phyloP scores from a whole-genome alignment of 2,329 filamentous ascomycete species.

The Torrubiella hemipterigena region DNA sequence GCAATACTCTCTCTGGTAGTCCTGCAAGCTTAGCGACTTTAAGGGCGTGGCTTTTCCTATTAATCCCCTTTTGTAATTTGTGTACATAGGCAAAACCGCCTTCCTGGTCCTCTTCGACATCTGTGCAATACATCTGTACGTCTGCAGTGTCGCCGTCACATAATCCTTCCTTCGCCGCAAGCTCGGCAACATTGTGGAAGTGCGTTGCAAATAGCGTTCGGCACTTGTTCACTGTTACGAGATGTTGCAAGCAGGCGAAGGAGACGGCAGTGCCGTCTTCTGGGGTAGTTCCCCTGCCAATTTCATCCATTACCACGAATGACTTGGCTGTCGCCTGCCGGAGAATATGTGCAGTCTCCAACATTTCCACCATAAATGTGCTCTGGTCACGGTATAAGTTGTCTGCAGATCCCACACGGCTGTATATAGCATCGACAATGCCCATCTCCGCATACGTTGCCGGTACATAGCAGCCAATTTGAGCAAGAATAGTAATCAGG shows the following conservation, averaged over 20 bases:
- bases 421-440: slow-evolving; percentile 92
- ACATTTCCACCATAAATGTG: slow-evolving; percentile 99
- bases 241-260: slow-evolving; percentile 76
- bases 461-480: slow-evolving; percentile 86
- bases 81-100: slow-evolving; percentile 80
- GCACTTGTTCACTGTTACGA: slow-evolving; percentile 66
- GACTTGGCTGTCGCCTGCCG: slow-evolving; percentile 71
- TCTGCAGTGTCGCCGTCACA: slow-evolving; percentile 19
- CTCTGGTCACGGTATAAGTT: slow-evolving; percentile 91
- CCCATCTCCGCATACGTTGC: slow-evolving; percentile 77
- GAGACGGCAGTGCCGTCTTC: slow-evolving; percentile 85
- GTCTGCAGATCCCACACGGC: slow-evolving; percentile 84
- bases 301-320: slow-evolving; percentile 98
- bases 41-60: slow-evolving; percentile 77
- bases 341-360: slow-evolving; percentile 86
- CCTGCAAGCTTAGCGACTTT: slow-evolving; percentile 89
- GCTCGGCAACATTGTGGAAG: slow-evolving; percentile 75
- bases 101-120: slow-evolving; percentile 62
- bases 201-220: slow-evolving; percentile 89
- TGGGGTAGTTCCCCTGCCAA: slow-evolving; percentile 86
- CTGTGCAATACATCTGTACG: slow-evolving; percentile 76
- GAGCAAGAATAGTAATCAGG: slow-evolving; percentile 83
- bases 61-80: slow-evolving; percentile 68
- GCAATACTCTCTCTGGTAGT: slow-evolving; percentile 60
- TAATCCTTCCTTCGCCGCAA: slow-evolving; percentile 46